phyloP scores from a whole-genome alignment of 768 basidiomycete species.

The Ramaria rubella region DNA sequence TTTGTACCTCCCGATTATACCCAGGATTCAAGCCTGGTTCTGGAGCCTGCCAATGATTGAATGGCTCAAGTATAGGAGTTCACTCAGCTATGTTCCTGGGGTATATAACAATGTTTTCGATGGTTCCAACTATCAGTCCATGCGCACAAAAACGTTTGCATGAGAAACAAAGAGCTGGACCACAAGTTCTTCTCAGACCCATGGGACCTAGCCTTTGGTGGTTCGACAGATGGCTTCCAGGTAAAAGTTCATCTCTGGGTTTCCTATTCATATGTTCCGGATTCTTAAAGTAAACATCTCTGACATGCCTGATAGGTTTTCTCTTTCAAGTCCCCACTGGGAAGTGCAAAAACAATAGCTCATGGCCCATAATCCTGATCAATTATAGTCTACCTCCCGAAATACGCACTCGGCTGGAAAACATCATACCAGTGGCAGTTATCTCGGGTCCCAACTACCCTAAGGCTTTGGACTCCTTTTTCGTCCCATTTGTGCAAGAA shows the following conservation, averaged over 20 bases:
- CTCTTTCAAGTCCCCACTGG: no score
- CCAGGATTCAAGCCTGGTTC: constrained; percentile 26
- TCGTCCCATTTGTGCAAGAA: no score
- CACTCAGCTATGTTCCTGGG: constrained; percentile 18
- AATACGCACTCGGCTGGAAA: neutral
- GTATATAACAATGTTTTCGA: constrained; percentile 33
- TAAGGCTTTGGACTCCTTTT: no score
- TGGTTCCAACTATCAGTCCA: constrained; percentile 22
- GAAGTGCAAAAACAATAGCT: no score
- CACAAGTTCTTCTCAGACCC: constrained; percentile 32
- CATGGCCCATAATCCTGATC: neutral
- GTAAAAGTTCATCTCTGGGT: no score
- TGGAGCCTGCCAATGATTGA: constrained; percentile 16
- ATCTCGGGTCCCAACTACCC: no score
- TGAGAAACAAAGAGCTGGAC: constrained; percentile 19
- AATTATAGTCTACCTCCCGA: neutral
- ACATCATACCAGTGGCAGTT: neutral
- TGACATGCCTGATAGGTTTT: no score
- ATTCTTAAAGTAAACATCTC: no score
- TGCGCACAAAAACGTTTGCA: constrained; percentile 16
- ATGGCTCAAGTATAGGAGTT: constrained; percentile 24
- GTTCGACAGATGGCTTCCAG: neutral
- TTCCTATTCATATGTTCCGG: neutral
- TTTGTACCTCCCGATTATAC: constrained; percentile 34
- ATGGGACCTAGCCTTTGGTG: constrained; percentile 35